A percentile compares a stretch with the other conserved stretches of the same genome.
Evolutionary conservation across 1,139 yeast species (phyloP).

Genomic region (Nakaseomyces delphensis): DNA sequence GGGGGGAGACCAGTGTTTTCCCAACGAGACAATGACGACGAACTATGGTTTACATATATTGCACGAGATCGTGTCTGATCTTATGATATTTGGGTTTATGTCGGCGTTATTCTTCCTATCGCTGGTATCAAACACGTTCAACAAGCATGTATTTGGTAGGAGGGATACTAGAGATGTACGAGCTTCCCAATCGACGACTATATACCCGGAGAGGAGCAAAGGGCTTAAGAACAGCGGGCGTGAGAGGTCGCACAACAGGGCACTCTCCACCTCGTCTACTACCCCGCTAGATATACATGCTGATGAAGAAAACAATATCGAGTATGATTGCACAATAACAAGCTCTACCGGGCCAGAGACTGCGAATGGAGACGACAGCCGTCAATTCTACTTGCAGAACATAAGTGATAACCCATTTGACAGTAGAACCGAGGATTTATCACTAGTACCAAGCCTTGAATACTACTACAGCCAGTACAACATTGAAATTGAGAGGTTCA

Average conservation of each 20-base stretch:
- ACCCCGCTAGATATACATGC: constrained; percentile 21
- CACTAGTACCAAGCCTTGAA: constrained; percentile 42
- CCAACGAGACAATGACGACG: background rate
- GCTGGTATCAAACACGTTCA: constrained; percentile 24
- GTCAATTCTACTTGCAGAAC: background rate
- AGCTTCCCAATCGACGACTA: constrained; percentile 19
- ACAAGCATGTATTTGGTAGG: constrained; percentile 19
- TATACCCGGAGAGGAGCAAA: constrained; percentile 13
- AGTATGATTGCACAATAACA: constrained; percentile 25
- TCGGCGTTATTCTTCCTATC: constrained; percentile 24
- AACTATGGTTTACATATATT: constrained; percentile 3
- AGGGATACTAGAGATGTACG: constrained; percentile 28
- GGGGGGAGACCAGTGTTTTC: no score
- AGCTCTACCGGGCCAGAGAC: constrained; percentile 11
- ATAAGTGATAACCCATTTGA: constrained; percentile 23
- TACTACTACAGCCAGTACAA: constrained; percentile 62
- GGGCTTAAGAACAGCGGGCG: constrained; percentile 4
- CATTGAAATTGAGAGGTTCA: constrained; percentile 49
- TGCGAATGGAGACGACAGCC: constrained; percentile 9
- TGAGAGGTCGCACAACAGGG: background rate
- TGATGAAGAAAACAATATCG: constrained; percentile 23
- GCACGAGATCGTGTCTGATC: constrained; percentile 15
- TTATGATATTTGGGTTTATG: constrained; percentile 17
- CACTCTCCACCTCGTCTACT: constrained; percentile 2
- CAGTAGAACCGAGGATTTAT: constrained; percentile 29